Evolutionary conservation across 345 rosid genomes (phyloP).

Genomic region (Microcos paniculata): DNA sequence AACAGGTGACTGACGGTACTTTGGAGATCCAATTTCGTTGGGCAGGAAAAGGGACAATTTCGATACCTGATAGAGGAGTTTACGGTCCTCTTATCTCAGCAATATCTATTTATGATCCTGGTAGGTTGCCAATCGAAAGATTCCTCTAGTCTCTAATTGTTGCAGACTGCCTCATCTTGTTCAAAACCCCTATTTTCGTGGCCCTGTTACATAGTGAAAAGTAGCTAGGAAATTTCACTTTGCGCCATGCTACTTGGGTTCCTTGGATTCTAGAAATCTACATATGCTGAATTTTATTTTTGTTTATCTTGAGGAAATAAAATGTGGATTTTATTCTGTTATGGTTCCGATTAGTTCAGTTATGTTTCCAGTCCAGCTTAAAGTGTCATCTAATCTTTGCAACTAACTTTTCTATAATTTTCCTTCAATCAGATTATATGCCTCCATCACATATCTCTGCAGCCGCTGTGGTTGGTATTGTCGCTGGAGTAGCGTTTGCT

Average conservation of each 20-base stretch:
- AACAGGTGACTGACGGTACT: slow-evolving; percentile 26
- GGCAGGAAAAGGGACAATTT: slow-evolving; percentile 65
- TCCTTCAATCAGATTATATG: slow-evolving; percentile 11
- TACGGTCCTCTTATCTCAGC: slow-evolving; percentile 72
- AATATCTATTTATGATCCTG: slow-evolving; percentile 32
- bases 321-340: neutral
- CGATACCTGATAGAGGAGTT: slow-evolving; percentile 34
- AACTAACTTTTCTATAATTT: neutral
- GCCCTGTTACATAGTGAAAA: neutral
- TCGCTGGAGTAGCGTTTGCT: slow-evolving; percentile 15
- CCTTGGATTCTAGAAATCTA: too few relatives aligned
- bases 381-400: neutral
- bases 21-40: slow-evolving; percentile 56
- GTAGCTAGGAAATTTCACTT: too few relatives aligned
- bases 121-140: slow-evolving; percentile 22
- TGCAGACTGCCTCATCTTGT: neutral
- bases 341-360: neutral
- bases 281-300: too few relatives aligned
- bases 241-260: too few relatives aligned
- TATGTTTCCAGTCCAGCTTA: too few relatives aligned
- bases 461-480: slow-evolving; percentile 7
- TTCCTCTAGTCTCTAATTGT: neutral
- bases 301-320: too few relatives aligned
- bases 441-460: slow-evolving; percentile 11
- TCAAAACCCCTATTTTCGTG: neutral